A percentile compares a stretch with the other conserved stretches of the same genome.
These are phyloP conservation scores for Umbelopsis sp. DNA, from an alignment of 371 early-diverging fungal genomes.

Conservation along the genomic window DNA sequence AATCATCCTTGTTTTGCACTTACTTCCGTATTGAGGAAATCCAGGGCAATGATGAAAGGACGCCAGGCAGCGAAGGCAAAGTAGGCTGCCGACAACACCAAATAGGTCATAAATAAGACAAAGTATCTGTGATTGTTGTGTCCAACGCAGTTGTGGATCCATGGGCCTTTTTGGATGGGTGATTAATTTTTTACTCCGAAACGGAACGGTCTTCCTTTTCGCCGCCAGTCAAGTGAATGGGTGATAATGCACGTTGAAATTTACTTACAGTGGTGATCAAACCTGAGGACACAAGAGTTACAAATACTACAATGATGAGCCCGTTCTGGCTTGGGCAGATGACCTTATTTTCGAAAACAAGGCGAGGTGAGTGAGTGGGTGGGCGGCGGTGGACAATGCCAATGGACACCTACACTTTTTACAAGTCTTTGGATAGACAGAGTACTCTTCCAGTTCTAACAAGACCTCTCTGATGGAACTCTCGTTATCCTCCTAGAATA, in stretches of 20 bases:
- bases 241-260: not conserved
- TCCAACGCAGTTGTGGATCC: slow-evolving; percentile 87
- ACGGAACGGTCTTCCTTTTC: not conserved
- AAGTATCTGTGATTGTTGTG: slow-evolving; percentile 85
- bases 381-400: no score
- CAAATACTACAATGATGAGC: slow-evolving; percentile 94
- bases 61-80: slow-evolving; percentile 63
- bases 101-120: slow-evolving; percentile 74
- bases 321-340: slow-evolving; percentile 83
- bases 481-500: slow-evolving; percentile 29
- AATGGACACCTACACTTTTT: slow-evolving; percentile 47
- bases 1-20: not conserved
- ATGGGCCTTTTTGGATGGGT: slow-evolving; percentile 44
- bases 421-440: slow-evolving; percentile 48
- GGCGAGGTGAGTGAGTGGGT: no score
- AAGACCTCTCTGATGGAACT: slow-evolving; percentile 38
- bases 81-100: slow-evolving; percentile 64
- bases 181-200: not conserved
- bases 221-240: not conserved
- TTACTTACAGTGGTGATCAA: slow-evolving; percentile 69
- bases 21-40: slow-evolving; percentile 50
- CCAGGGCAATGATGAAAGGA: slow-evolving; percentile 59
- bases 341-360: slow-evolving; percentile 36
- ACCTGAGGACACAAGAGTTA: slow-evolving; percentile 76
- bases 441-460: slow-evolving; percentile 53